Percentiles rank a stretch among this genome's conserved stretches.
Conservation (phyloP, 106 monocot genomes). For the Dendrobium huoshanense region DNA sequence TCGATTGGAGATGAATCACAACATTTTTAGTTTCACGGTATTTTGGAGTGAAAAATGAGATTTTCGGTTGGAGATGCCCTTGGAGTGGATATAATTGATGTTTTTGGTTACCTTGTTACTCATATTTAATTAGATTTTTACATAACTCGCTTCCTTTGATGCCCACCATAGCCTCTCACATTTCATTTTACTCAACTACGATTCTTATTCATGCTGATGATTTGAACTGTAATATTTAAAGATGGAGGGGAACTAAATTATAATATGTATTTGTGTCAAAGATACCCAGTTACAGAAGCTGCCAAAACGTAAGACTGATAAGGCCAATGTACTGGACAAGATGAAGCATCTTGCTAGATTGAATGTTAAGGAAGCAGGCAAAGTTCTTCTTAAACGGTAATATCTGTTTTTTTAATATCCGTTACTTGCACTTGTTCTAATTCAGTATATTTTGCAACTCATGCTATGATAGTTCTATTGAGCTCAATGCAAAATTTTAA, state of each 20-base stretch:
- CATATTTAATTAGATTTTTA: background rate
- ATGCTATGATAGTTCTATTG: background rate
- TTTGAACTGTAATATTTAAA: background rate
- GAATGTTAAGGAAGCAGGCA: constrained; percentile 77
- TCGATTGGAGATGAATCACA: too few species aligned
- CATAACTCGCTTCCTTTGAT: background rate
- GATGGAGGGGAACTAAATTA: background rate
- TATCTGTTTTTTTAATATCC: constrained; percentile 2
- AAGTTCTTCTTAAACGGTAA: constrained; percentile 86
- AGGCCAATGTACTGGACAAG: constrained; percentile 84
- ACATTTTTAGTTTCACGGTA: too few species aligned
- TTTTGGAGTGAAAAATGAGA: too few species aligned
- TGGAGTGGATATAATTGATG: background rate
- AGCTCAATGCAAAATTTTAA: background rate
- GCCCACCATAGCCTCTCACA: background rate
- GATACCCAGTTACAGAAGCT: constrained; percentile 98
- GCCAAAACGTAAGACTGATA: constrained; percentile 93
- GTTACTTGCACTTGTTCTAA: too few species aligned
- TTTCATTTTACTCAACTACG: background rate
- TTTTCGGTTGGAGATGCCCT: too few species aligned
- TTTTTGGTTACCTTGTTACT: background rate
- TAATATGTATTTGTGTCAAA: constrained; percentile 49
- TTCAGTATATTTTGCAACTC: too few species aligned
- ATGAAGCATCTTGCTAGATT: constrained; percentile 73
- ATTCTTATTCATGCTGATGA: background rate